phyloP scores from a whole-genome alignment of 441 rosid species.

The Cnidoscolus chayamansa region DNA sequence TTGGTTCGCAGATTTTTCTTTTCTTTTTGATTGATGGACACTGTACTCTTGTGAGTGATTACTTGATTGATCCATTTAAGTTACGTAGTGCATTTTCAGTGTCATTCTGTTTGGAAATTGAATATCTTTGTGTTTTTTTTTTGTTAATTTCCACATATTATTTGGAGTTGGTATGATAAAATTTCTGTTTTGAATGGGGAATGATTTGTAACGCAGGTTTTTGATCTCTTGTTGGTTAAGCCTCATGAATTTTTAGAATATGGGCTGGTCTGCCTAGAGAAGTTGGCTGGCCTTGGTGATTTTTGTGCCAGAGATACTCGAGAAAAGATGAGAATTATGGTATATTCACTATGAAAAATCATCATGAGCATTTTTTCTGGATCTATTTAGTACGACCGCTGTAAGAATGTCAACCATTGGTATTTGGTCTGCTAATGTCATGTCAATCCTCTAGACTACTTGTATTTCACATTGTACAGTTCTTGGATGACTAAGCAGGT shows the following conservation, averaged over 20 bases:
- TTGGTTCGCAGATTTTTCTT: too few species aligned
- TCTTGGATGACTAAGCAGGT: slow-evolving; percentile 45
- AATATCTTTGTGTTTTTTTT: too few species aligned
- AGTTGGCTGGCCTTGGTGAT: slow-evolving; percentile 64
- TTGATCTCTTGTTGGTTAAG: slow-evolving; percentile 72
- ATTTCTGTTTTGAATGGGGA: slow-evolving; percentile 10
- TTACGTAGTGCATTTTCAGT: too few species aligned
- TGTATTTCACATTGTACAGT: slow-evolving; percentile 4
- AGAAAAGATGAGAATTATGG: slow-evolving; percentile 75
- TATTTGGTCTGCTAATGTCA: neutral
- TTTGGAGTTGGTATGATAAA: neutral
- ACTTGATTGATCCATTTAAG: too few species aligned
- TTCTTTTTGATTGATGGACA: too few species aligned
- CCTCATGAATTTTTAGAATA: slow-evolving; percentile 70
- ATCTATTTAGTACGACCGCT: neutral
- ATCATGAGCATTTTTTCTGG: neutral
- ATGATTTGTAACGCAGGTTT: slow-evolving; percentile 49
- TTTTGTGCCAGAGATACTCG: slow-evolving; percentile 72
- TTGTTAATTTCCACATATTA: too few species aligned
- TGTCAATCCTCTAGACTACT: neutral
- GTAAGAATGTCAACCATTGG: neutral
- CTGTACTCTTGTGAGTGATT: too few species aligned
- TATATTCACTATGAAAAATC: slow-evolving; percentile 27
- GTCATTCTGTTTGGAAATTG: too few species aligned
- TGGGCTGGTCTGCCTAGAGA: slow-evolving; percentile 82